phyloP scores from a whole-genome alignment of 306 rosid species.

The Sicyos baderoa region DNA sequence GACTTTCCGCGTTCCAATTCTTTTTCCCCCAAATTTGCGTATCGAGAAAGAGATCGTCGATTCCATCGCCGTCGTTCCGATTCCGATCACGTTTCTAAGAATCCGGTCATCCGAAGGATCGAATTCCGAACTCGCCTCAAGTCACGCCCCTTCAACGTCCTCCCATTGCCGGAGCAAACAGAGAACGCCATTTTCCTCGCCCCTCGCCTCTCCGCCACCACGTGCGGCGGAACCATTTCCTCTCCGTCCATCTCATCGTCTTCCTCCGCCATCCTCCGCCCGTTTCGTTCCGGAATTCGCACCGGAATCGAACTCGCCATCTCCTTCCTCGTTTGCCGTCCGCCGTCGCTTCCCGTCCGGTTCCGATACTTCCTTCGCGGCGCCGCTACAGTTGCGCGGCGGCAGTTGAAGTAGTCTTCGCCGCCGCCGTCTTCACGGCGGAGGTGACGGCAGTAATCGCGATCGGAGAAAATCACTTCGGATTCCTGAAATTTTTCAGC shows the following conservation, averaged over 20 bases:
- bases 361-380: not conserved
- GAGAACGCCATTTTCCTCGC: conserved; percentile 68
- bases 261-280: conserved; percentile 8
- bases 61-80: not conserved
- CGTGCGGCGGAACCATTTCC: conserved; percentile 70
- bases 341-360: not conserved
- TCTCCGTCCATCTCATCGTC: conserved; percentile 29
- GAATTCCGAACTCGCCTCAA: conserved; percentile 79
- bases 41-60: not conserved
- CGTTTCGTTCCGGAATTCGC: conserved; percentile 34
- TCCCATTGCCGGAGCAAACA: conserved; percentile 64
- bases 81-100: conserved; percentile 44
- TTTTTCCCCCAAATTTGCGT: not conserved
- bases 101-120: conserved; percentile 81
- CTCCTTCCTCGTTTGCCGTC: not conserved
- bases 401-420: conserved; percentile 5
- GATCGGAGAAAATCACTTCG: conserved; percentile 53
- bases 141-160: conserved; percentile 83
- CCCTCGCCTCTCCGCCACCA: conserved; percentile 44
- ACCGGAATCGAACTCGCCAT: conserved; percentile 46
- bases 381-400: conserved; percentile 1
- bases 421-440: not conserved
- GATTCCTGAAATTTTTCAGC: conserved; percentile 61
- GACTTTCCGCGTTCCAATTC: not conserved
- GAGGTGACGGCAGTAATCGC: conserved; percentile 5